These are phyloP conservation scores for Starmerella apicola DNA, from an alignment of 805 yeast species.

Conservation along the genomic window DNA sequence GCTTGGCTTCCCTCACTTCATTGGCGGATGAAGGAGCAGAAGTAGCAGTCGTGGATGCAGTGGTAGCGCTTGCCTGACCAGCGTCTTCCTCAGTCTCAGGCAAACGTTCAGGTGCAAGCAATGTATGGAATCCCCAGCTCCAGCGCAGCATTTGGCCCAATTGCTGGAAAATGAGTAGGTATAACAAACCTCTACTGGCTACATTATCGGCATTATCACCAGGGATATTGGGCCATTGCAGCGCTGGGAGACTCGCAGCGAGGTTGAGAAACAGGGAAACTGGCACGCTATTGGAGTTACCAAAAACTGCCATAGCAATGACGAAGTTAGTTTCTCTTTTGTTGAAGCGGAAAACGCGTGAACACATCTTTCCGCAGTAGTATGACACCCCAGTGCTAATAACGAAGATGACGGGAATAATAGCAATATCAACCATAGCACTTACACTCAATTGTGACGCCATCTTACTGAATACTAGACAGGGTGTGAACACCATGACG, in stretches of 20 bases:
- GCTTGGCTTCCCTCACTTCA: not conserved
- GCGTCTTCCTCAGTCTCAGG: slow-evolving; percentile 5
- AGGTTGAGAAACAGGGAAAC: slow-evolving; percentile 72
- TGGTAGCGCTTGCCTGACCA: not conserved
- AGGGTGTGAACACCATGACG: slow-evolving; percentile 90
- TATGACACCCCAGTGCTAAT: slow-evolving; percentile 69
- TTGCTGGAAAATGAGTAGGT: slow-evolving; percentile 52
- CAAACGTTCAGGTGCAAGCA: slow-evolving; percentile 32
- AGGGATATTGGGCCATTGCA: slow-evolving; percentile 45
- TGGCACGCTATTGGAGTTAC: slow-evolving; percentile 89
- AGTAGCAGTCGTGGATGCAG: not conserved
- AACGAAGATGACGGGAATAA: slow-evolving; percentile 78
- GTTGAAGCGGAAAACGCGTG: slow-evolving; percentile 45
- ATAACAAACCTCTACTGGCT: slow-evolving; percentile 50
- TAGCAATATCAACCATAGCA: slow-evolving; percentile 65
- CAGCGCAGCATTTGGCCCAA: slow-evolving; percentile 54
- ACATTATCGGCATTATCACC: slow-evolving; percentile 44
- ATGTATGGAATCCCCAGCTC: slow-evolving; percentile 61
- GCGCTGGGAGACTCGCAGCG: slow-evolving; percentile 46
- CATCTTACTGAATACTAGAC: slow-evolving; percentile 76
- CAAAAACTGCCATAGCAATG: slow-evolving; percentile 93
- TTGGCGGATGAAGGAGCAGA: not conserved
- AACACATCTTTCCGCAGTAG: slow-evolving; percentile 44
- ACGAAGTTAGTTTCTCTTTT: slow-evolving; percentile 77
- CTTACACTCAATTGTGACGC: slow-evolving; percentile 55